phyloP scores from a whole-genome alignment of 352 stramenopile genomes.

The Globisporangium cederbergense region DNA sequence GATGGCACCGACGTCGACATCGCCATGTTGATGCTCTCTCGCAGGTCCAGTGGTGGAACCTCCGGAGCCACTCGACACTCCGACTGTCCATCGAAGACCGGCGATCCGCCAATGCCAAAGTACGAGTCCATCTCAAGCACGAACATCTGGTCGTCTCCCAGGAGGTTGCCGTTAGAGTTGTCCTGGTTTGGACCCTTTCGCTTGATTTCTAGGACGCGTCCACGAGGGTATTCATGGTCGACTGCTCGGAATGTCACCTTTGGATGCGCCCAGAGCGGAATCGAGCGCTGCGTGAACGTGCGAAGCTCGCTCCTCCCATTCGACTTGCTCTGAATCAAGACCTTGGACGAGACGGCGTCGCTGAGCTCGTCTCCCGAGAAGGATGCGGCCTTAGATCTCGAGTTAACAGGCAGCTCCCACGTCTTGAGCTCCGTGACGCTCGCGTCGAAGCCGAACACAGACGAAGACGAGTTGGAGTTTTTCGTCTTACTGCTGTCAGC shows the following conservation, averaged over 20 bases:
- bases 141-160: constrained; percentile 70
- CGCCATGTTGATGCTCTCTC: constrained; percentile 73
- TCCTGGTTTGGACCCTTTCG: constrained; percentile 57
- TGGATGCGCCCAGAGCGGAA: constrained; percentile 75
- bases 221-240: constrained; percentile 43
- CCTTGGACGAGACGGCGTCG: constrained; percentile 4
- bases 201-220: constrained; percentile 67
- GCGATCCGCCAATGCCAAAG: constrained; percentile 77
- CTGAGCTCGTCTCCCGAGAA: constrained; percentile 13
- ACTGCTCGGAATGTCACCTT: constrained; percentile 69
- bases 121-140: constrained; percentile 87
- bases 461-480: constrained; percentile 34
- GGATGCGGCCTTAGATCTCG: constrained; percentile 29
- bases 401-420: constrained; percentile 43
- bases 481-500: constrained; percentile 13
- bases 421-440: constrained; percentile 57
- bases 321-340: constrained; percentile 17
- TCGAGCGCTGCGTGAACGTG: constrained; percentile 54
- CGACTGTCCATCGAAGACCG: constrained; percentile 59
- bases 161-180: constrained; percentile 31
- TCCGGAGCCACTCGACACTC: constrained; percentile 32
- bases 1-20: constrained; percentile 61
- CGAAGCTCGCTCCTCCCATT: constrained; percentile 60
- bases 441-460: constrained; percentile 63
- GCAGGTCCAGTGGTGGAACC: constrained; percentile 56